A percentile compares a stretch with the other conserved stretches of the same genome.
These are phyloP conservation scores for Elongisporangium undulatum DNA, from an alignment of 352 stramenopile species.

Conservation along the genomic window DNA sequence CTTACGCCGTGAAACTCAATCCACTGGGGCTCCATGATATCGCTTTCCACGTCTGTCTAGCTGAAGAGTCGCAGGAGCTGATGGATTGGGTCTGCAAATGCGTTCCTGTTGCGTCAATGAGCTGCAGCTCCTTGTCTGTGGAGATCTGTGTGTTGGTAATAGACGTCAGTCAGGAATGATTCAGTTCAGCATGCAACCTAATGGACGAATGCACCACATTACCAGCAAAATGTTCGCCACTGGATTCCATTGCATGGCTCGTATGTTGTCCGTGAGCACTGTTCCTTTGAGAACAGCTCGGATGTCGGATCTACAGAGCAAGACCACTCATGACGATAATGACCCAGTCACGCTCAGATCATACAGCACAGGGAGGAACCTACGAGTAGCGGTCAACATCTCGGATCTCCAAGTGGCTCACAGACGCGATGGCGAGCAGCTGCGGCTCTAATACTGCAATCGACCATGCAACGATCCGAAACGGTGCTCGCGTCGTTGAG, in stretches of 20 bases:
- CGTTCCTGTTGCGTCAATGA: slow-evolving; percentile 16
- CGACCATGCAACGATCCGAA: slow-evolving; percentile 26
- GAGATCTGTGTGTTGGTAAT: slow-evolving; percentile 14
- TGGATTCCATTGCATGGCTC: slow-evolving; percentile 35
- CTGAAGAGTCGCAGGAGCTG: slow-evolving; percentile 4
- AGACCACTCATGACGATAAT: not conserved
- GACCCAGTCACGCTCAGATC: not conserved
- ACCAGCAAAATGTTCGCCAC: slow-evolving; percentile 26
- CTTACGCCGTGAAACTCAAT: slow-evolving; percentile 33
- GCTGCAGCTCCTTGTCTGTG: slow-evolving; percentile 20
- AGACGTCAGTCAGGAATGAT: no score
- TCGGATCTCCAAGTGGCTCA: slow-evolving; percentile 24
- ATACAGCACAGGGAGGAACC: not conserved
- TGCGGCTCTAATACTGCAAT: slow-evolving; percentile 10
- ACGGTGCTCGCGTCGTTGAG: not conserved
- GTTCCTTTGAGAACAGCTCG: slow-evolving; percentile 6
- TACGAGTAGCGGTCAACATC: slow-evolving; percentile 10
- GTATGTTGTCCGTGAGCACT: slow-evolving; percentile 8
- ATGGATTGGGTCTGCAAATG: slow-evolving; percentile 13
- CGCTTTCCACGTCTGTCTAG: slow-evolving; percentile 13
- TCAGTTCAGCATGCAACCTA: no score
- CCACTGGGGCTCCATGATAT: slow-evolving; percentile 45
- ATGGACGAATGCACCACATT: no score
- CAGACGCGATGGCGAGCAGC: slow-evolving; percentile 25
- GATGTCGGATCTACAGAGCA: not conserved